A percentile compares a stretch with the other conserved stretches of the same genome.
These are phyloP conservation scores for Neonectria ditissima DNA, from an alignment of 2,329 filamentous ascomycete species.

Conservation along the genomic window DNA sequence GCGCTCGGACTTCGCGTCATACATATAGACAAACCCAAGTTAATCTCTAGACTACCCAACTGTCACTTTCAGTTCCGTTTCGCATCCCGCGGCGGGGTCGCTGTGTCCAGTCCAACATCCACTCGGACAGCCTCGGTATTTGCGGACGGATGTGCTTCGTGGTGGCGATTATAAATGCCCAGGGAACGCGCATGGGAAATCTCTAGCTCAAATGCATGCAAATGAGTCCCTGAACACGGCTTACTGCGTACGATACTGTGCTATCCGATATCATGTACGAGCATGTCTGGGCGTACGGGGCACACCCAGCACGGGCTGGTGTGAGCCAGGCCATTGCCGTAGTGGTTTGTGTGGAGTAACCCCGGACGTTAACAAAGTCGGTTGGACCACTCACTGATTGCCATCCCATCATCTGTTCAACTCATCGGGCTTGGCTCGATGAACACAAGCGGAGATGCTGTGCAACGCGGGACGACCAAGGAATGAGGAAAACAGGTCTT, in stretches of 20 bases:
- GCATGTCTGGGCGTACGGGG: background rate
- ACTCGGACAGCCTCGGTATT: background rate
- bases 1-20: conserved; percentile 12
- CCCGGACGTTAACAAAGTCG: conserved; percentile 1
- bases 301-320: background rate
- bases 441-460: conserved; percentile 10
- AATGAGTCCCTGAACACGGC: background rate
- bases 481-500: conserved; percentile 5
- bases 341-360: conserved; percentile 9
- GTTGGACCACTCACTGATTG: background rate
- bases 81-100: conserved; percentile 15
- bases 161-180: too few relatives aligned
- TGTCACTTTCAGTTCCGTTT: conserved; percentile 8
- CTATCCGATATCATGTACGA: background rate
- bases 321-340: background rate
- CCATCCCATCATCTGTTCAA: background rate
- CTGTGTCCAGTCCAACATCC: conserved; percentile 5
- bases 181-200: background rate
- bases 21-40: too few relatives aligned
- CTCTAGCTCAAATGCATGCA: background rate
- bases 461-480: conserved; percentile 5
- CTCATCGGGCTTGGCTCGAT: background rate
- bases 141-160: background rate
- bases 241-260: background rate
- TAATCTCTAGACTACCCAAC: background rate